Evolutionary conservation across 345 rosid species (phyloP), one percentile per base, ranked within the genome.

Genomic region (Sisymbrium irio): DNA sequence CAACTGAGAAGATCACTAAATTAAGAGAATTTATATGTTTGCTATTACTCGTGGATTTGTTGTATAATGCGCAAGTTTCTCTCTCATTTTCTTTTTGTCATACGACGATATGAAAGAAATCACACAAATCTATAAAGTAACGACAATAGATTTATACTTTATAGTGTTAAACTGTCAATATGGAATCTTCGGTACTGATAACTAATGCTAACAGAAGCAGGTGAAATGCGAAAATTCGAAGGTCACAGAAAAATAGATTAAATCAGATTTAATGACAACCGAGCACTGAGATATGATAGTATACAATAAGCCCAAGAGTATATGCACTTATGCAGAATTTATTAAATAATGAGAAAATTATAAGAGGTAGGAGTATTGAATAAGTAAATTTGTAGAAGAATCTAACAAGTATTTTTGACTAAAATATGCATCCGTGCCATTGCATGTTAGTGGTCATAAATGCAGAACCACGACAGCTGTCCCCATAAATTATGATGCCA

Each of bases 361-460:
- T 3, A 32, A 7, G 40, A 60, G 27, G 14, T 35, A 15, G n/a
- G n/a, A n/a, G 17, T 58, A 51, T 41, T 37, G 50, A 51, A 53
- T 17, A 58, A 45, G 70, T 72, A 45, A 73, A 45, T 5, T 54
- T 35, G 45, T 3, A 50, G 5, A 74, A 66, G 78, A 74, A 74
- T 74, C 67, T 37, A 74, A 40, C 45, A 0, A 59, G 60, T 39
- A 60, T 40, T 20, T 14, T 20, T 14, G 32, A 60, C 22, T 47
- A 50, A 68, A 62, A 51, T 53, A 19, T 53, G 64, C 74, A 76
- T 42, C 41, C 69, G 79, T 76, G 70, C 64, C 74, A 62, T 62
- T 76, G 74, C 79, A 76, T 76, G 74, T 76, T 76, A 76, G 75
- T 76, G 70, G 65, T 62, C 69, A 53, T 76, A 69, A 76, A 76